Evolutionary conservation across 805 yeast species (phyloP), one percentile per base, ranked within the genome.

Genomic region (Blastobotrys chiropterorum): DNA sequence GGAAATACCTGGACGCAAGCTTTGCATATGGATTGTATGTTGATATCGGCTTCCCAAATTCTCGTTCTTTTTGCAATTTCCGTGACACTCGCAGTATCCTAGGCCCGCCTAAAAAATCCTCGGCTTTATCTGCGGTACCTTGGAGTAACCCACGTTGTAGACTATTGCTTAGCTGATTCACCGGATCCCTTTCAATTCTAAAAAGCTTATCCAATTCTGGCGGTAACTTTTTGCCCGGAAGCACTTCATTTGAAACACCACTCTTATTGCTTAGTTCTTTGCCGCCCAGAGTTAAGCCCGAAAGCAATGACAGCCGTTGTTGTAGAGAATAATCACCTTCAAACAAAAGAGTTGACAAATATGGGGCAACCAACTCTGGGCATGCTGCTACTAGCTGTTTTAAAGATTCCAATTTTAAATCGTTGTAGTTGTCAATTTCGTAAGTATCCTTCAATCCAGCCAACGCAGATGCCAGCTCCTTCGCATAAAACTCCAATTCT

Each of bases 251-350:
- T n/a, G 73, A 74, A 0, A 64, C 72, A 62, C 84, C 92, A 3
- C 75, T 73, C 30, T 73, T 65, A 0, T 90, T 92, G 44, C 85
- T 71, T 7, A 90, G 71, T 56, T 86, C 89, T 54, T 96, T 68
- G 0, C 90, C 88, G 2, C 86, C 79, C 20, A 90, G 68, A 0
- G 90, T 83, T 11, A 88, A 62, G 0, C 86, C 70, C 3, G 90
- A 79, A 16, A 94, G 66, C 6, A 90, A 72, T 26, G 79, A 69
- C 68, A 90, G 73, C 46, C 98, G 68, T 54, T 84, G 90, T 55
- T 86, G 94, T 16, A 94, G 65, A 0, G 96, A 88, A 55, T 85
- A 80, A 61, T 92, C 99, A 0, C 90, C 90, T 0, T 76, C 72
- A 38, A 80, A 70, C 15, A 90, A 69, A 15, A 83, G 64, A 22